Evolutionary conservation across 805 yeast species (phyloP).

Genomic region (Torulaspora quercuum): DNA sequence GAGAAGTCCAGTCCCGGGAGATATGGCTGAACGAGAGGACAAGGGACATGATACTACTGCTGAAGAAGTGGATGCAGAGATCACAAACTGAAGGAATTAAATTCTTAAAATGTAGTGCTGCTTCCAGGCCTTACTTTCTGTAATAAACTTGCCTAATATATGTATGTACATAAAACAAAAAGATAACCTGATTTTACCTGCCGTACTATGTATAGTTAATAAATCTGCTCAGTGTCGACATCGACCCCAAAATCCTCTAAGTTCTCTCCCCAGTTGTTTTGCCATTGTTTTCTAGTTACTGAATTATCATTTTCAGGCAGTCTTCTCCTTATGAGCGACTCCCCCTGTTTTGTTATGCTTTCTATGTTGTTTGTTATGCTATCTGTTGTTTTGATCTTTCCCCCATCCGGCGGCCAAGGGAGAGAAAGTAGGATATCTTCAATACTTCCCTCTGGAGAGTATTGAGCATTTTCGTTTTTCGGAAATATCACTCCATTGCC

Average conservation of each 20-base stretch:
- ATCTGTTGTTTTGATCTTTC: slow-evolving; percentile 37
- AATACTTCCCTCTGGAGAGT: slow-evolving; percentile 22
- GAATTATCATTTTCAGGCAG: slow-evolving; percentile 38
- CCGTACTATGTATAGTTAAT: neutral
- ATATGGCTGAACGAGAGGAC: slow-evolving; percentile 21
- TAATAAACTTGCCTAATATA: slow-evolving; percentile 1
- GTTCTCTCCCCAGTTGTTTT: slow-evolving; percentile 77
- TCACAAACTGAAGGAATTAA: no score
- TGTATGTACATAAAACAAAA: slow-evolving; percentile 10
- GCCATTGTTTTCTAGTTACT: slow-evolving; percentile 53
- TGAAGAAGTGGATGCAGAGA: slow-evolving; percentile 47
- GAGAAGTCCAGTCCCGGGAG: neutral
- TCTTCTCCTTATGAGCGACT: slow-evolving; percentile 34
- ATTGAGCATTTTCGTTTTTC: slow-evolving; percentile 50
- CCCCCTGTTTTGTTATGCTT: slow-evolving; percentile 25
- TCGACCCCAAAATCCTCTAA: slow-evolving; percentile 89
- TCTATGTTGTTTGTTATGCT: slow-evolving; percentile 15
- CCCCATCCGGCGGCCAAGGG: slow-evolving; percentile 95
- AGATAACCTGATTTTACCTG: neutral
- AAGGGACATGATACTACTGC: slow-evolving; percentile 41
- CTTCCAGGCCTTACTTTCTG: no score
- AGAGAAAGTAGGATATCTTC: slow-evolving; percentile 58
- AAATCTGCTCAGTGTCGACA: slow-evolving; percentile 51
- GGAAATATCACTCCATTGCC: slow-evolving; percentile 58
- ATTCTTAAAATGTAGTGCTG: no score